Evolutionary conservation across 2,329 filamentous ascomycete genomes (phyloP).

Genomic region (Pestalotiopsis fici): DNA sequence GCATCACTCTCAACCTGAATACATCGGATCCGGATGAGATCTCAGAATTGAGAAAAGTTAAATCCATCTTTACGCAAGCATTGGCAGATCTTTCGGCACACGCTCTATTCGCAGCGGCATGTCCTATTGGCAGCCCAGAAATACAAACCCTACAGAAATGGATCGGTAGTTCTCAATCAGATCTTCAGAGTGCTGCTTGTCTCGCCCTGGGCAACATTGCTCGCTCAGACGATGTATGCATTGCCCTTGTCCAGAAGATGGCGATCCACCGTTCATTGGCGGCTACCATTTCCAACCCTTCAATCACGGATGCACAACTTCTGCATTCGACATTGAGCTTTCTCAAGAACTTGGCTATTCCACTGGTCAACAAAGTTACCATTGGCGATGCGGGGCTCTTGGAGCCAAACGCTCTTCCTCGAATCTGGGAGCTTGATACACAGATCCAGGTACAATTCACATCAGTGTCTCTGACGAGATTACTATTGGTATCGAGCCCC

Average conservation of each 20-base stretch:
- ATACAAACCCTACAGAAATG: slow-evolving; percentile 46
- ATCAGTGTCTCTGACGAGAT: slow-evolving; percentile 57
- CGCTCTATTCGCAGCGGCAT: slow-evolving; percentile 43
- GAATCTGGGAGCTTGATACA: slow-evolving; percentile 53
- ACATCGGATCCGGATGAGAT: slow-evolving; percentile 50
- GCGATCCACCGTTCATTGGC: slow-evolving; percentile 47
- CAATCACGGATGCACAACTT: slow-evolving; percentile 46
- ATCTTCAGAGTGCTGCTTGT: slow-evolving; percentile 59
- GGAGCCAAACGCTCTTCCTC: slow-evolving; percentile 46
- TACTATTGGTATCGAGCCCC: slow-evolving; percentile 55
- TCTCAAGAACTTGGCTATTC: slow-evolving; percentile 66
- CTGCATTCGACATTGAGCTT: slow-evolving; percentile 60
- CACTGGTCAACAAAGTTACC: slow-evolving; percentile 51
- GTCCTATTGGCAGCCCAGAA: slow-evolving; percentile 43
- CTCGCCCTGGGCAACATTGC: slow-evolving; percentile 63
- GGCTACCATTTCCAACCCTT: slow-evolving; percentile 41
- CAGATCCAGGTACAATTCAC: slow-evolving; percentile 61
- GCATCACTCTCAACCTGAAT: slow-evolving; percentile 39
- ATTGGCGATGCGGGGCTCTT: slow-evolving; percentile 50
- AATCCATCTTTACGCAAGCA: slow-evolving; percentile 49
- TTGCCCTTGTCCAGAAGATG: slow-evolving; percentile 47
- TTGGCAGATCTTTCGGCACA: slow-evolving; percentile 53
- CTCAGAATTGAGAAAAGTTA: slow-evolving; percentile 47
- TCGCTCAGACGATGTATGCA: slow-evolving; percentile 56
- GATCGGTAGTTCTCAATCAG: slow-evolving; percentile 40